Conservation (phyloP, 2,329 filamentous ascomycete species). For the Colletotrichum sp. region DNA sequence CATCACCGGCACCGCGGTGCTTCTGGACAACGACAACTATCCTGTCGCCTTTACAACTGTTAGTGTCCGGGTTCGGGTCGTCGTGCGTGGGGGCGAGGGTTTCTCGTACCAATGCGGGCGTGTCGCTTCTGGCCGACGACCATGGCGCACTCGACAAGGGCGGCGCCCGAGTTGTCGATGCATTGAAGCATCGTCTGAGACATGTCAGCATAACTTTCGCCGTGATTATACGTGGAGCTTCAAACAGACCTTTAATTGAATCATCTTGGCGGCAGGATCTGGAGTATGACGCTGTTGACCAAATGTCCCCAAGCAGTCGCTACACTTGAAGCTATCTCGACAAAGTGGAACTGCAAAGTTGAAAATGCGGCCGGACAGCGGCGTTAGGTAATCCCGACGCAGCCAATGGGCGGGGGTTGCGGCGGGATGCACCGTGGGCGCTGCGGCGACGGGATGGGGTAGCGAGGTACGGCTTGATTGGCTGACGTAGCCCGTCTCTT, state of each 20-base stretch:
- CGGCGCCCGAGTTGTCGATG: conserved; percentile 98
- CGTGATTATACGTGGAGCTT: neutral
- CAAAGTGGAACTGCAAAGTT: conserved; percentile 10
- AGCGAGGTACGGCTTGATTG: neutral
- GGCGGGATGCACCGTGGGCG: neutral
- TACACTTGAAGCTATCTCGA: conserved; percentile 19
- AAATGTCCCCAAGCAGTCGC: conserved; percentile 3
- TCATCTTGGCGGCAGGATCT: conserved; percentile 68
- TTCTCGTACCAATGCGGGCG: conserved; percentile 80
- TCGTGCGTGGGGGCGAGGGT: neutral
- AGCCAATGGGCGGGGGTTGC: neutral
- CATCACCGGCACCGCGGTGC: conserved; percentile 80
- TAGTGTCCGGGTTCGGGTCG: neutral
- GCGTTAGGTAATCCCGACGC: neutral
- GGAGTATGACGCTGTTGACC: conserved; percentile 1
- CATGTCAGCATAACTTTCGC: neutral
- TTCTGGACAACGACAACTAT: conserved; percentile 98
- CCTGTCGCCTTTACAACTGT: conserved; percentile 85
- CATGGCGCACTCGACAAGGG: conserved; percentile 91
- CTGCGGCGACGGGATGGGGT: neutral
- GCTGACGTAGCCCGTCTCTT: neutral
- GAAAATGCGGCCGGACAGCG: conserved; percentile 9
- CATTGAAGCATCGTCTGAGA: conserved; percentile 92
- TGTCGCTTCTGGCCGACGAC: conserved; percentile 89
- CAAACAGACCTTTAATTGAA: conserved; percentile 78